Evolutionary conservation across 352 stramenopile genomes (phyloP).

Genomic region (Globisporangium solare): DNA sequence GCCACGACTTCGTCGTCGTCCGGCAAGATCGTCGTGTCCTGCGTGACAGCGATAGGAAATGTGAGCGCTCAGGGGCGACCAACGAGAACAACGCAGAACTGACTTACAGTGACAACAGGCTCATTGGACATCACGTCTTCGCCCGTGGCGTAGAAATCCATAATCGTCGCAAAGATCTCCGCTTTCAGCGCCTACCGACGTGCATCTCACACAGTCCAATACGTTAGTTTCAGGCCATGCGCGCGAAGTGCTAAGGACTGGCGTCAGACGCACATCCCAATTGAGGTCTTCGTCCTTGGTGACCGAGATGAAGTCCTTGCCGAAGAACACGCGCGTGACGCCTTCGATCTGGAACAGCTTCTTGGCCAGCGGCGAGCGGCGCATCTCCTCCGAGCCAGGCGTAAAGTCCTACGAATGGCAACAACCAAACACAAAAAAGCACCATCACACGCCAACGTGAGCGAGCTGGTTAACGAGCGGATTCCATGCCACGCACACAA

Average conservation of each 20-base stretch:
- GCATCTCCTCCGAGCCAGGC: slow-evolving; percentile 77
- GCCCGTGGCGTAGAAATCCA: slow-evolving; percentile 95
- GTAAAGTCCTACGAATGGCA: slow-evolving; percentile 77
- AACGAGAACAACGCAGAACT: background rate
- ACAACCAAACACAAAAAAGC: no score
- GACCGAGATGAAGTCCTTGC: slow-evolving; percentile 97
- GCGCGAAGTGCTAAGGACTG: no score
- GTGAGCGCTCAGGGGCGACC: background rate
- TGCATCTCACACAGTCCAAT: background rate
- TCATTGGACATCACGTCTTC: slow-evolving; percentile 90
- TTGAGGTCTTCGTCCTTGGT: slow-evolving; percentile 94
- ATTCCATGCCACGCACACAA: background rate
- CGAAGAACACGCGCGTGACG: slow-evolving; percentile 96
- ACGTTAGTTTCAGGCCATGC: no score
- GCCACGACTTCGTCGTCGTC: slow-evolving; percentile 98
- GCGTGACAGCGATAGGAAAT: background rate
- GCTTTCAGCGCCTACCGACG: slow-evolving; percentile 61
- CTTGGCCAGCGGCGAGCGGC: slow-evolving; percentile 92
- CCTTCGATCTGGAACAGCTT: slow-evolving; percentile 96
- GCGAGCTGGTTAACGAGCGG: background rate
- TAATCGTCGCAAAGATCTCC: slow-evolving; percentile 96
- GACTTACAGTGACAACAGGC: slow-evolving; percentile 63
- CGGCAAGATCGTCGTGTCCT: slow-evolving; percentile 93
- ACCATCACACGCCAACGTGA: background rate
- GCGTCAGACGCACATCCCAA: slow-evolving; percentile 81